A percentile compares a stretch with the other conserved stretches of the same genome.
Evolutionary conservation across 1,284 basidiomycete species (phyloP).

Genomic region (Ceratobasidium sp.): DNA sequence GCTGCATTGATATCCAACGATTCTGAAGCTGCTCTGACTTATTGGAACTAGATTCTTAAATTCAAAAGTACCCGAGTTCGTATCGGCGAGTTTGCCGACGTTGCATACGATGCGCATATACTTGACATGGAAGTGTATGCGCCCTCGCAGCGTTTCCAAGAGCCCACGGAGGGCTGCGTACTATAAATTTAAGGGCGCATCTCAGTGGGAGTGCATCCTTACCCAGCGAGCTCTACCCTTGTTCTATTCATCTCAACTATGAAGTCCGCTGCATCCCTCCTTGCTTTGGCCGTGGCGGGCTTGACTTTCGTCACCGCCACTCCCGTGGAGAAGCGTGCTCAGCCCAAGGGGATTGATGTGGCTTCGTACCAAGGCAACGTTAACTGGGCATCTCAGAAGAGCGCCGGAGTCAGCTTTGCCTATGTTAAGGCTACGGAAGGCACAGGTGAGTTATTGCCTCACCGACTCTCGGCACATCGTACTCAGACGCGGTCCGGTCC

Average conservation of each 20-base stretch:
- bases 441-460: conserved; percentile 56
- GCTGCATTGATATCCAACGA: not conserved
- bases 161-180: not conserved
- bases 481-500: conserved; percentile 13
- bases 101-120: not conserved
- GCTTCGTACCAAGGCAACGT: conserved; percentile 65
- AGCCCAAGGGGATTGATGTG: conserved; percentile 57
- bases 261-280: conserved; percentile 7
- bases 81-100: not conserved
- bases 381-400: conserved; percentile 64
- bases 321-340: conserved; percentile 54
- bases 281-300: conserved; percentile 2
- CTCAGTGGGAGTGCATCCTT: not conserved
- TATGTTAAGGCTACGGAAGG: conserved; percentile 80
- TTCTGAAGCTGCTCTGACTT: not conserved
- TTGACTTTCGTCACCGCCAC: conserved; percentile 39
- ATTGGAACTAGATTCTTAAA: not conserved
- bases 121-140: not conserved
- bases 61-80: not conserved
- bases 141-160: not conserved
- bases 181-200: not conserved
- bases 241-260: not conserved
- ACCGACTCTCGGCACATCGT: conserved; percentile 6
- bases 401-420: conserved; percentile 68
- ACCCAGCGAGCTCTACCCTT: not conserved